Percentiles rank a stretch among this genome's conserved stretches.
Conservation (phyloP, 192 early-diverging fungal species). For the Kappamyces sp. region DNA sequence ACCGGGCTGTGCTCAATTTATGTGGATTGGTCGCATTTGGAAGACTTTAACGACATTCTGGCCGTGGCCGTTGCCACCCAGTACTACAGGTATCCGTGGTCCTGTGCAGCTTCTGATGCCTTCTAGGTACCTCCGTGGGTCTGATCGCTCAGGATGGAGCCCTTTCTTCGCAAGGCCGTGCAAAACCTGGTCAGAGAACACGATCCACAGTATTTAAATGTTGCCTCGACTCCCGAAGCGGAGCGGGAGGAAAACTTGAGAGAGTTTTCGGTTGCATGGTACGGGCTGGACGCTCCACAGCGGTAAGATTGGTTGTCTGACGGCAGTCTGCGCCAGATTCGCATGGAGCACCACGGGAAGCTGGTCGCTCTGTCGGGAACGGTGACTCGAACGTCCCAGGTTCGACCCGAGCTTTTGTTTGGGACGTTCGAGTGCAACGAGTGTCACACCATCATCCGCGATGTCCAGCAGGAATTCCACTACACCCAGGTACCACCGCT, state of each 20-base stretch:
- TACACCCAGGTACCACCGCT: slow-evolving; percentile 72
- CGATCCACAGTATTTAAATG: slow-evolving; percentile 54
- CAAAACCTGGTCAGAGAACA: slow-evolving; percentile 70
- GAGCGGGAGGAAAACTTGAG: slow-evolving; percentile 44
- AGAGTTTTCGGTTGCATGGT: slow-evolving; percentile 69
- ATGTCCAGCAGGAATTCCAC: slow-evolving; percentile 94
- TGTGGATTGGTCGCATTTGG: slow-evolving; percentile 68
- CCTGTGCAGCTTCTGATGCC: neutral
- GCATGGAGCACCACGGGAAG: slow-evolving; percentile 75
- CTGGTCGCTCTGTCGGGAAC: slow-evolving; percentile 82
- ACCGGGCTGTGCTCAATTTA: slow-evolving; percentile 62
- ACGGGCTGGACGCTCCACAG: slow-evolving; percentile 26
- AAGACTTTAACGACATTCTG: slow-evolving; percentile 48
- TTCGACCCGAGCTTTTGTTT: slow-evolving; percentile 87
- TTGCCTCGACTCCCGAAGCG: slow-evolving; percentile 25
- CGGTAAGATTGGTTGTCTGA: slow-evolving; percentile 14
- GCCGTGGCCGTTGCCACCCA: slow-evolving; percentile 61
- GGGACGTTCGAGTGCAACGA: slow-evolving; percentile 88
- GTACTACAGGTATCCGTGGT: slow-evolving; percentile 58
- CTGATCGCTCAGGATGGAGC: slow-evolving; percentile 53
- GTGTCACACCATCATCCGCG: slow-evolving; percentile 68
- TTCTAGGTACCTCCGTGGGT: too few species aligned
- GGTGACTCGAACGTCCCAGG: slow-evolving; percentile 94
- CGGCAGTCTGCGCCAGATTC: slow-evolving; percentile 73
- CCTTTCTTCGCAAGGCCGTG: slow-evolving; percentile 79